A percentile compares a stretch with the other conserved stretches of the same genome.
phyloP scores from a whole-genome alignment of 225 moss, liverwort and hornwort genomes.

The Marchantia paleacea region DNA sequence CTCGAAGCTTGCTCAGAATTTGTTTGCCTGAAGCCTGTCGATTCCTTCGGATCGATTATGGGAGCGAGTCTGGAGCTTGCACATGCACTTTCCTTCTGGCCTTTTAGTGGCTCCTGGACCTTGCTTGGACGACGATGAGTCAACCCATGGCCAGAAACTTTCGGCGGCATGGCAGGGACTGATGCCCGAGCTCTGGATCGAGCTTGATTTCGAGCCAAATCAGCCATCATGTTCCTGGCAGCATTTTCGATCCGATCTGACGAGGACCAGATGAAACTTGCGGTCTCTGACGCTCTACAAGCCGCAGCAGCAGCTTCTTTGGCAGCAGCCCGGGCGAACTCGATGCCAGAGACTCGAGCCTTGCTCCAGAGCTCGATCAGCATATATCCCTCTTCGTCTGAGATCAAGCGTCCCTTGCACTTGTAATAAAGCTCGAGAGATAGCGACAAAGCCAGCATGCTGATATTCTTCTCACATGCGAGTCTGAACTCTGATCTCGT shows the following conservation, averaged over 20 bases:
- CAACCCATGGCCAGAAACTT: background rate
- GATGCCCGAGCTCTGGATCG: constrained; percentile 9
- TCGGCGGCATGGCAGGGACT: background rate
- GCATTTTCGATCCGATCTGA: background rate
- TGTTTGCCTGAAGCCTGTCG: background rate
- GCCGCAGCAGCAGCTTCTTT: constrained; percentile 13
- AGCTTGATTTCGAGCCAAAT: constrained; percentile 5
- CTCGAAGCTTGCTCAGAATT: background rate
- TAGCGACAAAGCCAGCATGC: constrained; percentile 11
- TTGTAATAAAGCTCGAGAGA: constrained; percentile 14
- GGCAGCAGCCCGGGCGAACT: constrained; percentile 1
- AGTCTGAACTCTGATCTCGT: background rate
- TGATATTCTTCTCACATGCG: background rate
- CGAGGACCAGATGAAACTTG: background rate
- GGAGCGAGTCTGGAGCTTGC: background rate
- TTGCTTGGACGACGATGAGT: background rate
- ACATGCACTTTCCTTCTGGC: background rate
- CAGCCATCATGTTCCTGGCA: constrained; percentile 1
- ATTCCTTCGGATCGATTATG: background rate
- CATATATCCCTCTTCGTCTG: background rate
- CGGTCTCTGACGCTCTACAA: background rate
- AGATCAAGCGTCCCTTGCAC: background rate
- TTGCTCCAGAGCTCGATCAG: constrained; percentile 9
- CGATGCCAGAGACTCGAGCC: constrained; percentile 1
- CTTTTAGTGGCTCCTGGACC: background rate